A percentile compares a stretch with the other conserved stretches of the same genome.
These are phyloP conservation scores for Hymenoscyphus scutula DNA, from an alignment of 2,329 filamentous ascomycete species.

Conservation along the genomic window DNA sequence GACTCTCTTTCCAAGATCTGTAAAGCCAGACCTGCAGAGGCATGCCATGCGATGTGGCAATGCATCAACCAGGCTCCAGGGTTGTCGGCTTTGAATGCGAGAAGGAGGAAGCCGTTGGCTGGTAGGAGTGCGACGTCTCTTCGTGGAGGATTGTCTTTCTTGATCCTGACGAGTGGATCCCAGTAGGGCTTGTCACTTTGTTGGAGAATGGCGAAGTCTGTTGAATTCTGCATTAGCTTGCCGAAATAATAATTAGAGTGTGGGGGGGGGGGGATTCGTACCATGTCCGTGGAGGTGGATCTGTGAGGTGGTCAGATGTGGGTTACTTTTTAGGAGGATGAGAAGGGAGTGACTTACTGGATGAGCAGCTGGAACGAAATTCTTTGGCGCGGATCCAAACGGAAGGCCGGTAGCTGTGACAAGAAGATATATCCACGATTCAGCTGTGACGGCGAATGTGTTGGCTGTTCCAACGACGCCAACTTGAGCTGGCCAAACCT, in stretches of 20 bases:
- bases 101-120: conserved; percentile 19
- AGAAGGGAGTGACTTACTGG: conserved; percentile 1
- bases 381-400: not conserved
- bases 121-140: conserved; percentile 49
- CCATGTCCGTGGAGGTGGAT: conserved; percentile 14
- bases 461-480: not conserved
- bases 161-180: conserved; percentile 6
- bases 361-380: conserved; percentile 9
- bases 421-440: conserved; percentile 9
- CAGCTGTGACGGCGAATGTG: not conserved
- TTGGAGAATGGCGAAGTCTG: conserved; percentile 9
- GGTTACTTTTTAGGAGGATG: not conserved
- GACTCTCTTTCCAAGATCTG: conserved; percentile 44
- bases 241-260: too few relatives aligned
- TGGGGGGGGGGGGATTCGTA: too few relatives aligned
- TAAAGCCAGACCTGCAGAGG: conserved; percentile 48
- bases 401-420: conserved; percentile 7
- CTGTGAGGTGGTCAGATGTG: not conserved
- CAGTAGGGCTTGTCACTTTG: conserved; percentile 5
- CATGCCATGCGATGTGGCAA: conserved; percentile 46
- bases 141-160: conserved; percentile 45
- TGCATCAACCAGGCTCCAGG: conserved; percentile 34
- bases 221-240: too few relatives aligned
- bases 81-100: conserved; percentile 37
- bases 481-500: not conserved